Percentiles rank a stretch among this genome's conserved stretches.
Evolutionary conservation across 1,284 basidiomycete genomes (phyloP).

Genomic region (Fomitopsis palustris): DNA sequence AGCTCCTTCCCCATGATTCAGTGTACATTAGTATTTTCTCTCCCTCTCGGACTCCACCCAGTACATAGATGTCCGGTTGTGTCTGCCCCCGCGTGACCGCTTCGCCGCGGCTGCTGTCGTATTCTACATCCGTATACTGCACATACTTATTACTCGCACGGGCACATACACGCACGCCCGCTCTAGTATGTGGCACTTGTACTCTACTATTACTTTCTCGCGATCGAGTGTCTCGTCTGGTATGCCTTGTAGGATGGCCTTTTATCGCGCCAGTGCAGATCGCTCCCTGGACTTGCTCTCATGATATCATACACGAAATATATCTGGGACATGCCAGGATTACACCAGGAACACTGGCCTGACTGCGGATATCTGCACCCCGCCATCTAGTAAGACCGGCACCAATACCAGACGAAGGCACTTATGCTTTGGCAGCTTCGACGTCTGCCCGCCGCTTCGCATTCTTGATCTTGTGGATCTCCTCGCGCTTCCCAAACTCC

Average conservation of each 20-base stretch:
- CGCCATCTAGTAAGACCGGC: too few relatives aligned
- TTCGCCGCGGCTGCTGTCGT: not conserved
- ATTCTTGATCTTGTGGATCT: conserved; percentile 69
- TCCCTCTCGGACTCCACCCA: not conserved
- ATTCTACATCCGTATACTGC: not conserved
- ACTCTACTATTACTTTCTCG: not conserved
- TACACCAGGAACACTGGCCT: not conserved
- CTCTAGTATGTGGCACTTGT: not conserved
- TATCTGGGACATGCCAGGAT: not conserved
- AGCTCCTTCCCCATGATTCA: too few relatives aligned
- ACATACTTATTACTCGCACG: not conserved
- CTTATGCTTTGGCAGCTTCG: conserved; percentile 3
- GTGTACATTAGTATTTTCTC: not conserved
- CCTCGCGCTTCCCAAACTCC: conserved; percentile 86
- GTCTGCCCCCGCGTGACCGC: not conserved
- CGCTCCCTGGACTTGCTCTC: not conserved
- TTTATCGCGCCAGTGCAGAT: too few relatives aligned
- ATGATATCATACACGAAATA: not conserved
- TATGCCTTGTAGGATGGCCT: too few relatives aligned
- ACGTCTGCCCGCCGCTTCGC: conserved; percentile 35
- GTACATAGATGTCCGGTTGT: not conserved
- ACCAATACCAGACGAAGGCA: too few relatives aligned
- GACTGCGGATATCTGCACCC: too few relatives aligned
- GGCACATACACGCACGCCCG: not conserved
- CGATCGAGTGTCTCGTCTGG: not conserved